Conservation (phyloP, 345 rosid genomes). For the Camelina hispida region DNA sequence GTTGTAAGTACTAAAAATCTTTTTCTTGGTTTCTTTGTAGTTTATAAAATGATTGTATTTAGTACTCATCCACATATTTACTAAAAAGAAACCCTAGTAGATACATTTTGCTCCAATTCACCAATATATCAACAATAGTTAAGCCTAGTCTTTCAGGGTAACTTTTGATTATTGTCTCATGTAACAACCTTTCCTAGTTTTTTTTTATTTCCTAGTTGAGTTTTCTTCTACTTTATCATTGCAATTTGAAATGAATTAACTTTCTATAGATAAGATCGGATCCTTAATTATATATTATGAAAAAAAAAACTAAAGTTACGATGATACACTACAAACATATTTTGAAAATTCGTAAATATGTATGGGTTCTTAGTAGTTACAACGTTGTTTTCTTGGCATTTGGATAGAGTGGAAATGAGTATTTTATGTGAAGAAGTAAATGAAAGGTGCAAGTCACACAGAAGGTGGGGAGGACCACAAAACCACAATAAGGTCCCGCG, state of each 20-base stretch:
- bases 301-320: not conserved
- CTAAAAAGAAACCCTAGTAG: not conserved
- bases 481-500: constrained; percentile 42
- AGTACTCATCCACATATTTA: not conserved
- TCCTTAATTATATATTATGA: constrained; percentile 1
- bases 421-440: constrained; percentile 21
- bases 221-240: not conserved
- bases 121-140: not conserved
- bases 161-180: not conserved
- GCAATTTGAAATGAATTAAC: not conserved
- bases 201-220: not conserved
- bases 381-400: constrained; percentile 33
- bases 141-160: not conserved
- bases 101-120: not conserved
- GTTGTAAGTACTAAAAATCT: not conserved
- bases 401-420: constrained; percentile 18
- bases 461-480: constrained; percentile 47
- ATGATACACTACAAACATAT: not conserved
- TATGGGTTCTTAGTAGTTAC: constrained; percentile 14
- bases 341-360: not conserved
- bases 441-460: not conserved
- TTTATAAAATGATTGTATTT: not conserved
- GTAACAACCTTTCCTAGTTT: not conserved
- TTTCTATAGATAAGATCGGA: constrained; percentile 9
- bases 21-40: not conserved